Conservation (phyloP, 352 stramenopile species). For the Blastocystis sp. region DNA sequence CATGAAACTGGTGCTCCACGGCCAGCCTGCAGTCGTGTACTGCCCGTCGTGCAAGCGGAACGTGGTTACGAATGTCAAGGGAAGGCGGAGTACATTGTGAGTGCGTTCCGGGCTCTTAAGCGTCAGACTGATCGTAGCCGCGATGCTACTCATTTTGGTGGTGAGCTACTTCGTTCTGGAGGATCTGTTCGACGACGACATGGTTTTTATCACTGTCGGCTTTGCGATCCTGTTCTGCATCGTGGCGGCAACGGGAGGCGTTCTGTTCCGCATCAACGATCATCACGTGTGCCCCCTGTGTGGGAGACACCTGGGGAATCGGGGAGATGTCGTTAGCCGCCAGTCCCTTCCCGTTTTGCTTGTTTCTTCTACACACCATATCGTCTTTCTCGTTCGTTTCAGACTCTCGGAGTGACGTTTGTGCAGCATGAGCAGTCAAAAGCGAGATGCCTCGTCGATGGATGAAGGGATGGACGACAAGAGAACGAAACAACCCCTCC, state of each 20-base stretch:
- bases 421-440: background rate
- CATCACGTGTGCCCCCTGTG: conserved; percentile 37
- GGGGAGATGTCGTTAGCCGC: conserved; percentile 27
- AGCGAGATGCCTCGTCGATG: background rate
- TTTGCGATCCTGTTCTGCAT: conserved; percentile 24
- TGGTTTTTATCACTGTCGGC: conserved; percentile 6
- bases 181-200: conserved; percentile 28
- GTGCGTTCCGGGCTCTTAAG: background rate
- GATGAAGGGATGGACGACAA: background rate
- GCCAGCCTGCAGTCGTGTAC: conserved; percentile 20
- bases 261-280: conserved; percentile 18
- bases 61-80: conserved; percentile 16
- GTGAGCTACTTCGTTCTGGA: background rate
- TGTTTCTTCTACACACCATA: background rate
- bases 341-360: background rate
- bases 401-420: background rate
- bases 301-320: background rate
- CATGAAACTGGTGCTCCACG: conserved; percentile 28
- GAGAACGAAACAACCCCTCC: background rate
- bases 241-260: background rate
- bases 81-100: conserved; percentile 4
- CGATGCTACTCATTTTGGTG: conserved; percentile 8
- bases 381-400: too few relatives aligned
- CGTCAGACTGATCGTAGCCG: background rate
- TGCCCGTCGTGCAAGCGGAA: conserved; percentile 36